Evolutionary conservation across 129 eudicot genomes (phyloP).

Genomic region (Saussurea involucrata): DNA sequence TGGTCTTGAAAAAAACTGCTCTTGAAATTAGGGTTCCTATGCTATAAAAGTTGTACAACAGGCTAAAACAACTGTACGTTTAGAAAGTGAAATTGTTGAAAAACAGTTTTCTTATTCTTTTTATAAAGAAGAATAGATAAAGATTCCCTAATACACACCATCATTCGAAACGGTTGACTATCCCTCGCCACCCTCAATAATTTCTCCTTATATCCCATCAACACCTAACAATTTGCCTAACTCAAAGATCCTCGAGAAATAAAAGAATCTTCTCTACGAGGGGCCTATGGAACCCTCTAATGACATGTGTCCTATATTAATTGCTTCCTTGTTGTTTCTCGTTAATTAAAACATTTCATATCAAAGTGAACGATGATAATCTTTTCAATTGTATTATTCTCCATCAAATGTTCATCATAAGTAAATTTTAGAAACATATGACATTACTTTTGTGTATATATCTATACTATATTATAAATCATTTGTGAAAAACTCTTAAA

Average conservation of each 20-base stretch:
- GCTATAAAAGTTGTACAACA: too few species aligned
- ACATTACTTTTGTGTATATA: background rate
- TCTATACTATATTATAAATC: too few species aligned
- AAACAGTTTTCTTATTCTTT: too few species aligned
- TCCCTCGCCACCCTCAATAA: background rate
- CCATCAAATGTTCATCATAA: background rate
- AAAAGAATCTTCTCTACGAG: conserved; percentile 4
- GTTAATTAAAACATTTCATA: background rate
- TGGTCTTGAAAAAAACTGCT: too few species aligned
- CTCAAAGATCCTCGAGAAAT: conserved; percentile 5
- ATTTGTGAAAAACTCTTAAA: too few species aligned
- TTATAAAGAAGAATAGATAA: too few species aligned
- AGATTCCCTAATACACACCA: background rate
- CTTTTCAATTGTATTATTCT: too few species aligned
- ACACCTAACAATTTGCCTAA: conserved; percentile 20
- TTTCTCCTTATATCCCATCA: background rate
- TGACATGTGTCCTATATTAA: conserved; percentile 13
- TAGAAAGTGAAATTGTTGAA: too few species aligned
- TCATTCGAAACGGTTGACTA: background rate
- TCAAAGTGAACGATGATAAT: background rate
- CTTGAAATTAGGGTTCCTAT: too few species aligned
- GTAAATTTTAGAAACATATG: background rate
- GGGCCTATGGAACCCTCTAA: conserved; percentile 18
- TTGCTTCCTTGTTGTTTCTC: background rate
- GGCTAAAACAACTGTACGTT: too few species aligned